Percentiles rank a stretch among this genome's conserved stretches.
These are phyloP conservation scores for Acorus gramineus DNA, from an alignment of 106 monocot genomes.

Conservation along the genomic window DNA sequence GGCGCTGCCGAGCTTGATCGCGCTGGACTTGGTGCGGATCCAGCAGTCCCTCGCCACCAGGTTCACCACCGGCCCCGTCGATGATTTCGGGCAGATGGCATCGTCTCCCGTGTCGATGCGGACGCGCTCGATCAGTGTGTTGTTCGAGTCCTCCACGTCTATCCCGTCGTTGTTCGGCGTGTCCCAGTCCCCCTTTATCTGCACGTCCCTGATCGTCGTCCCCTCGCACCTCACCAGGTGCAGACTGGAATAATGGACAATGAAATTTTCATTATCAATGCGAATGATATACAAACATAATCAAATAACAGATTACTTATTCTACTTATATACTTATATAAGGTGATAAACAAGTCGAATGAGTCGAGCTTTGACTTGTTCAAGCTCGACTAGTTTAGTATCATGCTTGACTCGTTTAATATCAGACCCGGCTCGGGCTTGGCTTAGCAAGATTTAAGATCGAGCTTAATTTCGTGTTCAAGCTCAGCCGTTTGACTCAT, in stretches of 20 bases:
- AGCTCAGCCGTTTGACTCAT: too few relatives aligned
- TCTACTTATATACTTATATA: too few relatives aligned
- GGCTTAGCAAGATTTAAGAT: too few relatives aligned
- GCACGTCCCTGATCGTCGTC: constrained; percentile 40
- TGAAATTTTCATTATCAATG: too few relatives aligned
- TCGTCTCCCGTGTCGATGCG: constrained; percentile 96
- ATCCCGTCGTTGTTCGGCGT: constrained; percentile 96
- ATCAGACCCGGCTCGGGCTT: too few relatives aligned
- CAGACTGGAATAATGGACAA: constrained; percentile 55
- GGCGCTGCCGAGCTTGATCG: constrained; percentile 86
- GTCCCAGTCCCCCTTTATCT: constrained; percentile 79
- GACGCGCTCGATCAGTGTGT: constrained; percentile 67
- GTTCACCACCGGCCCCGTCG: constrained; percentile 68
- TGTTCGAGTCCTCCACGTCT: constrained; percentile 94
- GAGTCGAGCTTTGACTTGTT: too few relatives aligned
- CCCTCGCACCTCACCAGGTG: constrained; percentile 72
- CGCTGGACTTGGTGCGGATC: constrained; percentile 87
- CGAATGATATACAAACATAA: too few relatives aligned
- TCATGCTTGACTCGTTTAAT: too few relatives aligned
- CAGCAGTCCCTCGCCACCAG: constrained; percentile 65
- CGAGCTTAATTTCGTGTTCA: too few relatives aligned
- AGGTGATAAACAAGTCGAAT: too few relatives aligned
- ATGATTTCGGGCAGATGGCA: constrained; percentile 89
- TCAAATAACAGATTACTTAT: too few relatives aligned
- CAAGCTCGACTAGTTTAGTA: too few relatives aligned